These are phyloP conservation scores for Agrocybe praecox DNA, from an alignment of 768 basidiomycete genomes.

Conservation along the genomic window DNA sequence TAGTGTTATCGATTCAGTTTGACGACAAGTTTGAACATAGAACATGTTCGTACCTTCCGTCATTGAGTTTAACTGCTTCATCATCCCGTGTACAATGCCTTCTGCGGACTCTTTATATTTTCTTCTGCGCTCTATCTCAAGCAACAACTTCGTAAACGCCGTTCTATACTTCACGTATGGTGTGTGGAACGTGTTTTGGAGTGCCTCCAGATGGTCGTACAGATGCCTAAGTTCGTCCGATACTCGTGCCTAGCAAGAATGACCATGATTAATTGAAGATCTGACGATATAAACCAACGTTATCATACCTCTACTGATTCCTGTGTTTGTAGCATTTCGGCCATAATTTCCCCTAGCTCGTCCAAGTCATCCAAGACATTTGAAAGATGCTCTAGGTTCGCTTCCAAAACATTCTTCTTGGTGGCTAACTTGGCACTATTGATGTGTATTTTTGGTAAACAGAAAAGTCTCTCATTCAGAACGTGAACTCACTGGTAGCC, in stretches of 20 bases:
- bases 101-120: conserved; percentile 70
- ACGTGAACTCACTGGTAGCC: conserved; percentile 51
- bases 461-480: background rate
- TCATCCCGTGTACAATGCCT: conserved; percentile 66
- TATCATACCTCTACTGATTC: conserved; percentile 62
- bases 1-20: conserved; percentile 1
- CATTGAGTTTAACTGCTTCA: conserved; percentile 63
- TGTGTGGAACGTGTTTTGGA: conserved; percentile 61
- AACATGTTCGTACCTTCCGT: conserved; percentile 53
- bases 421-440: conserved; percentile 52
- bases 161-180: conserved; percentile 70
- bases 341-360: conserved; percentile 79
- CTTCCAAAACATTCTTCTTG: conserved; percentile 43
- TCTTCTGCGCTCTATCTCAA: conserved; percentile 72
- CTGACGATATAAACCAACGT: background rate
- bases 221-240: conserved; percentile 56
- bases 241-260: conserved; percentile 44
- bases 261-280: background rate
- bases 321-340: conserved; percentile 73
- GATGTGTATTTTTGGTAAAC: background rate
- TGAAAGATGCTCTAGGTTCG: conserved; percentile 51
- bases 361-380: conserved; percentile 66
- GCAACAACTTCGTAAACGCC: conserved; percentile 72
- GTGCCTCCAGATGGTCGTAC: conserved; percentile 59
- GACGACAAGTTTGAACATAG: background rate